Evolutionary conservation across 2,329 filamentous ascomycete species (phyloP), one percentile per base, ranked within the genome.

Genomic region (Trichophyton schoenleinii): DNA sequence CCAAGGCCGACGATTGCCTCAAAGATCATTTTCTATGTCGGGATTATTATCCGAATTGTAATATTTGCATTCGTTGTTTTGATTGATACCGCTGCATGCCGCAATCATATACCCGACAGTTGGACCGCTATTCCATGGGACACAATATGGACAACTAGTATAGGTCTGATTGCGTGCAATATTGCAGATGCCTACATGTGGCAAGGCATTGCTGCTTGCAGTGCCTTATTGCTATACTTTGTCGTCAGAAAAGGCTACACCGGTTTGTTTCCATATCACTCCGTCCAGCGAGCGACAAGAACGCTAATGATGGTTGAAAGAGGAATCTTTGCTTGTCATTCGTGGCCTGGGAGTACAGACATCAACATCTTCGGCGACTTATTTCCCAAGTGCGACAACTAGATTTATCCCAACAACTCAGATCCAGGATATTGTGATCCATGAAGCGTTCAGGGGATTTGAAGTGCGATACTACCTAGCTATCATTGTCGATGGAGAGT

Each of bases 371-470:
- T 85, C 86, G 7, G 74, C 80, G 1, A 87, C 85, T 7, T 90
- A 89, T 68, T 78, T 91, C 5, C 79, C 80, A 42, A 78, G 79
- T 7, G 75, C 82, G 1, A 79, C 80, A 1, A 87, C 84, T n/a
- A 78, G 85, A 58, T 89, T 89, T 73, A 97, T 99, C 63, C 92
- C 94, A 0, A 96, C 92, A 0, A 88, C 87, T 52, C 86, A 89
- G 74, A 95, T 99, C 62, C 89, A 89, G 70, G 94, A 99, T 72
- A 87, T 99, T 61, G 84, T 96, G 60, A 88, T 99, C 58, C 91
- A 96, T 72, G 94, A 99, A 78, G 94, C 91, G 2, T 97, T 97
- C 74, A 84, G 84, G 62, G 91, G 91, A 0, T 95, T 96, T 69
- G 89, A 91, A 75, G 91, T 97, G 41, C 79, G 87, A 46, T 95